Conservation (phyloP, 371 early-diverging fungal genomes). For the Sporodiniella umbellata region DNA sequence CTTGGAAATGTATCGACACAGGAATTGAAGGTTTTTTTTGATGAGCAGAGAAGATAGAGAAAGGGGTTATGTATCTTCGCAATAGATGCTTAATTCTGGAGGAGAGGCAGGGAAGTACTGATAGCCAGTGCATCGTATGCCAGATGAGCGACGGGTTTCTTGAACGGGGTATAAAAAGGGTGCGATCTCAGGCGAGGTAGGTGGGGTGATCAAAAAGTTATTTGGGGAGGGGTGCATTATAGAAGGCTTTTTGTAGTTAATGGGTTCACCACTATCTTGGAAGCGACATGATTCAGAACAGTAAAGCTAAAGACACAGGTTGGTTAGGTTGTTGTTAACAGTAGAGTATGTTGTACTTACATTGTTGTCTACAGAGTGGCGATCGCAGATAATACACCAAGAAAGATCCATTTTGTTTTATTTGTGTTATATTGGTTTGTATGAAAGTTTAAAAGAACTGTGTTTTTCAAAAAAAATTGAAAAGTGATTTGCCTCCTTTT, state of each 20-base stretch:
- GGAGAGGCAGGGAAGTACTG: not conserved
- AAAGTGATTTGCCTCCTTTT: not conserved
- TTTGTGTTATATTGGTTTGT: no score
- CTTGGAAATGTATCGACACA: no score
- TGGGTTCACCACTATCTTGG: not conserved
- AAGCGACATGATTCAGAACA: slow-evolving; percentile 3
- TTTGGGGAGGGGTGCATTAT: not conserved
- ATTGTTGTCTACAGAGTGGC: slow-evolving; percentile 1
- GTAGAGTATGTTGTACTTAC: no score
- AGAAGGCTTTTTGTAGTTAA: not conserved
- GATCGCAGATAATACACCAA: slow-evolving; percentile 13
- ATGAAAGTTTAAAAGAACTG: no score
- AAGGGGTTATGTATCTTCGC: not conserved
- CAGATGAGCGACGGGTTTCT: not conserved
- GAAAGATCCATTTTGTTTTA: slow-evolving; percentile 6
- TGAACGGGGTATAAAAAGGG: not conserved
- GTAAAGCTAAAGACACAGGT: no score
- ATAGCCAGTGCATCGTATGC: not conserved
- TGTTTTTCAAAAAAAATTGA: not conserved
- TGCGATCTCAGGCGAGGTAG: not conserved
- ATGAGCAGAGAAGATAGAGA: no score
- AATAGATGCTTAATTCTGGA: not conserved
- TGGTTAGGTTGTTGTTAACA: no score
- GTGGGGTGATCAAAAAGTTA: not conserved
- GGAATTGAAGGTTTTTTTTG: no score